Conservation (phyloP, 2,329 filamentous ascomycete genomes). For the Colletotrichum destructivum region DNA sequence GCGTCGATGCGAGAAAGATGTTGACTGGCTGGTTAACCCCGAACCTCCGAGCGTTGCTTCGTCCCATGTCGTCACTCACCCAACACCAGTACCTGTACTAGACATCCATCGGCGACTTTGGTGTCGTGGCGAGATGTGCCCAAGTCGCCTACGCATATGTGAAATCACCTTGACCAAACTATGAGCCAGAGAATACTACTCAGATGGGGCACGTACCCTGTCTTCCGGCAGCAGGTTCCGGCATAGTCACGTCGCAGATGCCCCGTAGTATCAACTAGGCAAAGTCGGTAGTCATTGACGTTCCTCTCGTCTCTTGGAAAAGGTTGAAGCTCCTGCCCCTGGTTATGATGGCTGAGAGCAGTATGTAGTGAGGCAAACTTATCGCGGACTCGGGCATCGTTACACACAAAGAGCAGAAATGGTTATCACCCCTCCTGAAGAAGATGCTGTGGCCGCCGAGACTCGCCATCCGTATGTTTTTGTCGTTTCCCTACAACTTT, state of each 20-base stretch:
- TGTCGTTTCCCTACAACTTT: too few relatives aligned
- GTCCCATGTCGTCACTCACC: constrained; percentile 33
- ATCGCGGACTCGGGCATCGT: not conserved
- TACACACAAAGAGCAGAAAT: not conserved
- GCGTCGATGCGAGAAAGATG: not conserved
- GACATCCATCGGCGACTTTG: not conserved
- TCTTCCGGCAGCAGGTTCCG: not conserved
- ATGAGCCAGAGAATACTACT: not conserved
- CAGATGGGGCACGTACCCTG: constrained; percentile 3
- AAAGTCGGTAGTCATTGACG: not conserved
- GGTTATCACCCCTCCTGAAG: not conserved
- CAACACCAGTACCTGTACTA: not conserved
- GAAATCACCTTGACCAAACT: constrained; percentile 16
- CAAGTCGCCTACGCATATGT: not conserved
- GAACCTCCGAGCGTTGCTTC: constrained; percentile 21
- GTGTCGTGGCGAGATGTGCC: not conserved
- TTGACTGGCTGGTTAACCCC: constrained; percentile 18
- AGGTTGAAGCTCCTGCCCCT: not conserved
- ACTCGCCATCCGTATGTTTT: constrained; percentile 32
- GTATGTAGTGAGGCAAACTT: constrained; percentile 8
- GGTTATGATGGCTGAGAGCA: not conserved
- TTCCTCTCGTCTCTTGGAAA: too few relatives aligned
- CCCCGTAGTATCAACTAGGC: not conserved
- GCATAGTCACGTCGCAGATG: not conserved
- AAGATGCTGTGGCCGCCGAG: not conserved